Conservation (phyloP, 257 asterid species). For the Nicotiana paniculata region DNA sequence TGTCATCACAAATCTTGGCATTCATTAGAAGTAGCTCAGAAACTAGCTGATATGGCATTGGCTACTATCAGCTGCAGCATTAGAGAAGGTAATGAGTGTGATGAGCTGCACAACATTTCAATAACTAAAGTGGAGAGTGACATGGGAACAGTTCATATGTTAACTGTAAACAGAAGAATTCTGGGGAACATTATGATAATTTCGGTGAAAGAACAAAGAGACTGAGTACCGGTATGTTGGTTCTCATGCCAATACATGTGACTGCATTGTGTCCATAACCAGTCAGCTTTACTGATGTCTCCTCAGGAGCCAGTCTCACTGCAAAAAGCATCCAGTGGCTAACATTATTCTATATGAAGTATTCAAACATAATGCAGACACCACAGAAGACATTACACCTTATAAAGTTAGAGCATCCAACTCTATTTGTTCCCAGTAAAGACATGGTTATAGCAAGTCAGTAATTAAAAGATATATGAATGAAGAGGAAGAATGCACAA, state of each 20-base stretch:
- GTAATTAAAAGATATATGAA: background rate
- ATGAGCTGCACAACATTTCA: slow-evolving; percentile 1
- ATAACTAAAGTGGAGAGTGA: background rate
- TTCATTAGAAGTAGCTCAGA: background rate
- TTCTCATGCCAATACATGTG: slow-evolving; percentile 86
- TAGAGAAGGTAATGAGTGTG: background rate
- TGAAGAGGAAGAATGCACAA: background rate
- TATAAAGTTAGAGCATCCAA: background rate
- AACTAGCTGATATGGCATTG: background rate
- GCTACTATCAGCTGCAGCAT: background rate
- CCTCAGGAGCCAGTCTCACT: slow-evolving; percentile 97
- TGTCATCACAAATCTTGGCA: background rate
- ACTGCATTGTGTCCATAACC: slow-evolving; percentile 80
- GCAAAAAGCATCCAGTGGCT: slow-evolving; percentile 20
- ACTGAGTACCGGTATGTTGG: slow-evolving; percentile 71
- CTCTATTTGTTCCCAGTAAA: background rate
- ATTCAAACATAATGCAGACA: background rate
- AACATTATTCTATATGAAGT: background rate
- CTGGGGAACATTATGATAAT: background rate
- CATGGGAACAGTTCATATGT: slow-evolving; percentile 12
- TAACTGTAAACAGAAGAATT: slow-evolving; percentile 7
- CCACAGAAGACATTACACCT: background rate
- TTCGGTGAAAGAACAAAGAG: background rate
- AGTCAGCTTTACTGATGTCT: slow-evolving; percentile 56
- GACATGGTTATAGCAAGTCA: background rate